A percentile compares a stretch with the other conserved stretches of the same genome.
Conservation (phyloP, 306 rosid species). For the Malus domestica region ASM211411v1 NC_041790.1:9014001-9014500, state of each 20-base stretch:
- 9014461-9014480: slow-evolving; percentile 31
- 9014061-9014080: slow-evolving; percentile 1
- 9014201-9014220: slow-evolving; percentile 4
- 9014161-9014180: not conserved
- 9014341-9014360: not conserved
- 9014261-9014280: slow-evolving; percentile 29
- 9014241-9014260: not conserved
- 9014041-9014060: slow-evolving; percentile 27
- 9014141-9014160: not conserved
- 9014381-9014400: not conserved
- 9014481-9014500: slow-evolving; percentile 98
- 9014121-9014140: not conserved
- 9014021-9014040: slow-evolving; percentile 3
- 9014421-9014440: slow-evolving; percentile 8
- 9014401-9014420: slow-evolving; percentile 13
- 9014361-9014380: not conserved
- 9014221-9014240: slow-evolving; percentile 1
- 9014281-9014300: not conserved
- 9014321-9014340: slow-evolving; percentile 8
- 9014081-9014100: slow-evolving; percentile 1
- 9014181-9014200: slow-evolving; percentile 5
- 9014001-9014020: not conserved
- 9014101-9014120: not conserved
- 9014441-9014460: slow-evolving; percentile 63
- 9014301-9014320: slow-evolving; percentile 28